These are phyloP conservation scores for Ophiostoma triangulosporum DNA, from an alignment of 2,329 filamentous ascomycete species.

Conservation along the genomic window DNA sequence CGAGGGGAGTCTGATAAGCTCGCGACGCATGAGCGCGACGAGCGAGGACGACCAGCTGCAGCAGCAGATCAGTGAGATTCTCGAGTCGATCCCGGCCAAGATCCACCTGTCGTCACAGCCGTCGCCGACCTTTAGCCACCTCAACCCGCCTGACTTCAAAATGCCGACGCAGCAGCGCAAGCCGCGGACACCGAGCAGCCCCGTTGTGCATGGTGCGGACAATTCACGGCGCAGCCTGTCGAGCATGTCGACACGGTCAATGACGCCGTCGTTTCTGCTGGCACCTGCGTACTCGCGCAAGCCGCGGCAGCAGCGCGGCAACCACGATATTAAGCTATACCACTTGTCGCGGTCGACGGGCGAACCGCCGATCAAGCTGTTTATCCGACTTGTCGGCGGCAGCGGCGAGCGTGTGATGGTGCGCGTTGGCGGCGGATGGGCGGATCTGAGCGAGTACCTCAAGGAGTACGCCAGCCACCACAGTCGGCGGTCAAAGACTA, in stretches of 20 bases:
- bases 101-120: conserved; percentile 57
- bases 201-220: background rate
- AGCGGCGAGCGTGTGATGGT: conserved; percentile 92
- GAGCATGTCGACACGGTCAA: conserved; percentile 40
- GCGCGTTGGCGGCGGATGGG: conserved; percentile 95
- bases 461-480: conserved; percentile 90
- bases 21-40: conserved; percentile 23
- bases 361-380: conserved; percentile 83
- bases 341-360: conserved; percentile 76
- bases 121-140: conserved; percentile 31
- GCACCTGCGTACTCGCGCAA: conserved; percentile 44
- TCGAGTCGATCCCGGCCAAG: conserved; percentile 62
- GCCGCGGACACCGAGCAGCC: background rate
- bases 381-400: conserved; percentile 84
- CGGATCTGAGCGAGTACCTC: conserved; percentile 86
- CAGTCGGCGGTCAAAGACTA: conserved; percentile 48
- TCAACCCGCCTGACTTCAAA: conserved; percentile 46
- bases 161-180: conserved; percentile 22
- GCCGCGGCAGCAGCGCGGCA: conserved; percentile 31
- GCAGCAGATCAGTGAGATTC: conserved; percentile 65
- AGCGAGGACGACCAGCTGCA: conserved; percentile 56
- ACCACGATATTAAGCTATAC: conserved; percentile 78
- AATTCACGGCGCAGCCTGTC: conserved; percentile 29
- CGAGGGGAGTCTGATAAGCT: conserved; percentile 12
- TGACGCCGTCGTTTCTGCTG: conserved; percentile 55